Evolutionary conservation across 495 filamentous ascomycete species (phyloP).

Genomic region (Lasiosphaeria ovina): DNA sequence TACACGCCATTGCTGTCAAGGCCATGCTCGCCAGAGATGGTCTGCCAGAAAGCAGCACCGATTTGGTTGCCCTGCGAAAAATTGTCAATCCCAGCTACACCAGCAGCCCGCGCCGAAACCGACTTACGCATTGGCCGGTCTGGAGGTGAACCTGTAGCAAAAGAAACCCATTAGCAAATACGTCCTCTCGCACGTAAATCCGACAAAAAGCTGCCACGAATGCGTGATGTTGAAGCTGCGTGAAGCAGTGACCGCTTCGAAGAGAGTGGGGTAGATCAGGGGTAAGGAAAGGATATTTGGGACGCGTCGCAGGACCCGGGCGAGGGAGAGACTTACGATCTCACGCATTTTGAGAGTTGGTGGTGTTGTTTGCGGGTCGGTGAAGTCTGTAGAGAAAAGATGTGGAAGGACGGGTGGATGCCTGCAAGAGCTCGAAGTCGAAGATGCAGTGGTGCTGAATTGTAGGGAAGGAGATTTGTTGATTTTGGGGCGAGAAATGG

Average conservation of each 20-base stretch:
- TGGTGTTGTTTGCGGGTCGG: conserved; percentile 21
- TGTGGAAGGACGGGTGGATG: conserved; percentile 15
- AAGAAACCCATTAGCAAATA: conserved; percentile 37
- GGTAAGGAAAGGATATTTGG: conserved; percentile 35
- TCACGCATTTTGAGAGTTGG: conserved; percentile 75
- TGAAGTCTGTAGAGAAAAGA: conserved; percentile 28
- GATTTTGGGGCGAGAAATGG: conserved; percentile 39
- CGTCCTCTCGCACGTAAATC: conserved; percentile 3
- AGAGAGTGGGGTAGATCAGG: conserved; percentile 25
- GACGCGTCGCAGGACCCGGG: conserved; percentile 74
- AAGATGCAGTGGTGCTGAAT: conserved; percentile 24
- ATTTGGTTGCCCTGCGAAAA: conserved; percentile 92
- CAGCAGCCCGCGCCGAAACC: conserved; percentile 24
- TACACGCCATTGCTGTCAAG: conserved; percentile 86
- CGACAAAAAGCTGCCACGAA: neutral
- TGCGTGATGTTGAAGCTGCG: neutral
- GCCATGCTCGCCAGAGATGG: conserved; percentile 97
- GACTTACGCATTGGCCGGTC: conserved; percentile 98
- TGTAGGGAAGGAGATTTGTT: conserved; percentile 32
- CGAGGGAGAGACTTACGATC: conserved; percentile 66
- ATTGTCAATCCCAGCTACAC: conserved; percentile 26
- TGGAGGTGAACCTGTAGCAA: conserved; percentile 89
- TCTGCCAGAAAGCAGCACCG: conserved; percentile 99
- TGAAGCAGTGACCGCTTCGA: neutral
- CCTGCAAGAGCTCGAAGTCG: conserved; percentile 20